Conservation (phyloP, 1,139 yeast genomes). For the Scheffersomyces cryptocercus region DNA sequence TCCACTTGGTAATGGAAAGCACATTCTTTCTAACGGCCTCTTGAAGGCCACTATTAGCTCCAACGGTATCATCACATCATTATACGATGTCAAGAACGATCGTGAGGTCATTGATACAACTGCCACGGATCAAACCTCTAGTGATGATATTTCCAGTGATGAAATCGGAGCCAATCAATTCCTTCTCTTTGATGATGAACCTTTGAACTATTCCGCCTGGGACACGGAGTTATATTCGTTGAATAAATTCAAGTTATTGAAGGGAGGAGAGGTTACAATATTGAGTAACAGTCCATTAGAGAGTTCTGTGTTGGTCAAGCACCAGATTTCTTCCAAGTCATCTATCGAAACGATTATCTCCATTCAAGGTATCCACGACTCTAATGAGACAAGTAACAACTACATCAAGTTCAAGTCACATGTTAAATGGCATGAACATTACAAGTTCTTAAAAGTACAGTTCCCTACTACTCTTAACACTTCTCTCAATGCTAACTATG, state of each 20-base stretch:
- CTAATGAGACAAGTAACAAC: constrained; percentile 33
- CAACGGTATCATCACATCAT: constrained; percentile 66
- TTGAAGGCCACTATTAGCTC: constrained; percentile 59
- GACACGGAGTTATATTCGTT: constrained; percentile 89
- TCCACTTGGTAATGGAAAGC: constrained; percentile 40
- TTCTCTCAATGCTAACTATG: constrained; percentile 75
- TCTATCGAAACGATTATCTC: constrained; percentile 71
- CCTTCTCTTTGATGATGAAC: constrained; percentile 83
- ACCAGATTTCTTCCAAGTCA: constrained; percentile 56
- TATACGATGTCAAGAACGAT: constrained; percentile 58
- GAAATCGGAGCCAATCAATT: constrained; percentile 71
- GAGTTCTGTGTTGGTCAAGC: constrained; percentile 62
- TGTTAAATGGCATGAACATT: constrained; percentile 86
- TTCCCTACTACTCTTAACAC: constrained; percentile 83
- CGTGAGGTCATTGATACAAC: constrained; percentile 69
- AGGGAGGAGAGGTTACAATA: constrained; percentile 47
- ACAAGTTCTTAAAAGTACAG: constrained; percentile 89
- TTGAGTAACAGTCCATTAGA: constrained; percentile 57
- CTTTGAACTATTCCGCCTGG: constrained; percentile 94
- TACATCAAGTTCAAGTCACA: constrained; percentile 57
- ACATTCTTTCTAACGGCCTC: constrained; percentile 58
- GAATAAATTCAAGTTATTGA: constrained; percentile 59
- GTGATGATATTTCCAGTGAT: constrained; percentile 20
- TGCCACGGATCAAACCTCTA: constrained; percentile 46
- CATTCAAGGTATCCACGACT: constrained; percentile 53